Percentiles rank a stretch among this genome's conserved stretches.
phyloP scores from a whole-genome alignment of 2,329 filamentous ascomycete species.

The Neonectria coccinea region DNA sequence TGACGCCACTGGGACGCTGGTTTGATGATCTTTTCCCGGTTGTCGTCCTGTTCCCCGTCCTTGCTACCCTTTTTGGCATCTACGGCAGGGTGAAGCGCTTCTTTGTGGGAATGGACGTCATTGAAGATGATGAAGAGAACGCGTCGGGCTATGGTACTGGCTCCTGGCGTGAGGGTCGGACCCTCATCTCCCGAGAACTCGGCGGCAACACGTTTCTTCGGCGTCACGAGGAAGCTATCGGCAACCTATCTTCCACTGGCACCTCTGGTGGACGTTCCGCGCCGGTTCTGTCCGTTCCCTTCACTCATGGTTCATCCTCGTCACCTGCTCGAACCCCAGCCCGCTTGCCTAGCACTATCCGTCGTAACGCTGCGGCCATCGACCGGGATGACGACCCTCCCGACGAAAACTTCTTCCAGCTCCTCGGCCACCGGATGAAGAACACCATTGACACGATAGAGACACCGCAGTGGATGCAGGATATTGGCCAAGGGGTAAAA shows the following conservation, averaged over 20 bases:
- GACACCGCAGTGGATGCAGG: conserved; percentile 84
- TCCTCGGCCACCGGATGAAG: conserved; percentile 84
- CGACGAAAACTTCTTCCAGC: conserved; percentile 85
- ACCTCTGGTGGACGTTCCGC: conserved; percentile 51
- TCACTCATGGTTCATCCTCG: conserved; percentile 50
- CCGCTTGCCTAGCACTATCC: conserved; percentile 45
- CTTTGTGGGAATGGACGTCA: conserved; percentile 80
- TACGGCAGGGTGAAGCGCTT: conserved; percentile 85
- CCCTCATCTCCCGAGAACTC: conserved; percentile 88
- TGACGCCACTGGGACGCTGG: conserved; percentile 83
- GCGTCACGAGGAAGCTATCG: conserved; percentile 59
- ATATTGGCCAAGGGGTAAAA: conserved; percentile 75
- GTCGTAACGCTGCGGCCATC: conserved; percentile 44
- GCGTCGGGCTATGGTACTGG: conserved; percentile 77
- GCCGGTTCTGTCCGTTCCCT: conserved; percentile 63
- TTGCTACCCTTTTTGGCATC: conserved; percentile 87
- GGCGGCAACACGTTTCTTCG: conserved; percentile 70
- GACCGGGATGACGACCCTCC: conserved; percentile 65
- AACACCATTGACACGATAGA: conserved; percentile 92
- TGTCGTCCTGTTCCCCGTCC: conserved; percentile 86
- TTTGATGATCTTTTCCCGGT: conserved; percentile 92
- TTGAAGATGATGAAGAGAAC: conserved; percentile 78
- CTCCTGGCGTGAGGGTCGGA: conserved; percentile 90
- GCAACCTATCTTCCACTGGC: conserved; percentile 47
- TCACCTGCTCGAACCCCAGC: conserved; percentile 58